A percentile compares a stretch with the other conserved stretches of the same genome.
Conservation (phyloP, 2,329 filamentous ascomycete species). For the Ceratocystis diversiconidia region DNA sequence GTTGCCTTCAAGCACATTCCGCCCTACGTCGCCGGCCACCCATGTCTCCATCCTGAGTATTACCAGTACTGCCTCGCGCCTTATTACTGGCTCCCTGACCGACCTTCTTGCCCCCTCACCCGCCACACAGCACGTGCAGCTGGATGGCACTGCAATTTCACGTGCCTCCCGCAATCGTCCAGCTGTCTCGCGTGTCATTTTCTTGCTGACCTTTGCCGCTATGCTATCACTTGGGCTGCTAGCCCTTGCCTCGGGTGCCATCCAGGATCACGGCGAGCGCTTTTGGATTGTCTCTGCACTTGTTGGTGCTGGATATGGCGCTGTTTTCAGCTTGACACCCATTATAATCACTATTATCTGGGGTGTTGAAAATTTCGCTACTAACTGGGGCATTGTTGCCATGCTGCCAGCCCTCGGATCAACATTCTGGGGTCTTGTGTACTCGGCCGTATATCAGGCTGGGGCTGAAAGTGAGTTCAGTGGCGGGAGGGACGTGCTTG, state of each 20-base stretch:
- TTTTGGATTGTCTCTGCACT: conserved; percentile 78
- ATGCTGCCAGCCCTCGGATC: conserved; percentile 82
- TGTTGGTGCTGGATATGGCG: conserved; percentile 84
- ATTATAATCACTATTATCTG: conserved; percentile 95
- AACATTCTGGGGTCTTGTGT: conserved; percentile 81
- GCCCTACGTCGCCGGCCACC: conserved; percentile 54
- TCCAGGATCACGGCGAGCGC: conserved; percentile 59
- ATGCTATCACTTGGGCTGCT: conserved; percentile 64
- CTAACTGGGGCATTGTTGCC: conserved; percentile 91
- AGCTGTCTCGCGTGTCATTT: conserved; percentile 60
- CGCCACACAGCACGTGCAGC: conserved; percentile 43
- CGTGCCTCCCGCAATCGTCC: conserved; percentile 28
- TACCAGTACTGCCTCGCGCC: conserved; percentile 76
- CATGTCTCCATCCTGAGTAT: conserved; percentile 88
- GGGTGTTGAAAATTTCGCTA: conserved; percentile 97
- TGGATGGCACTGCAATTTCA: conserved; percentile 24
- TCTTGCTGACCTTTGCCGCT: conserved; percentile 62
- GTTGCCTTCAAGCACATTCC: conserved; percentile 18
- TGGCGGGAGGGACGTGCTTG: conserved; percentile 18
- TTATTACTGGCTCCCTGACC: conserved; percentile 78
- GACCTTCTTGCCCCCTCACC: conserved; percentile 66
- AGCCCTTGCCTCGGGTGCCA: conserved; percentile 58
- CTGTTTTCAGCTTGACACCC: conserved; percentile 75
- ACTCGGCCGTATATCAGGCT: conserved; percentile 64
- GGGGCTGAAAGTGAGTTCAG: conserved; percentile 36